Evolutionary conservation across 169 alveolate genomes (phyloP), one percentile per base, ranked within the genome.

Genomic region (Eimeria maxima): DNA sequence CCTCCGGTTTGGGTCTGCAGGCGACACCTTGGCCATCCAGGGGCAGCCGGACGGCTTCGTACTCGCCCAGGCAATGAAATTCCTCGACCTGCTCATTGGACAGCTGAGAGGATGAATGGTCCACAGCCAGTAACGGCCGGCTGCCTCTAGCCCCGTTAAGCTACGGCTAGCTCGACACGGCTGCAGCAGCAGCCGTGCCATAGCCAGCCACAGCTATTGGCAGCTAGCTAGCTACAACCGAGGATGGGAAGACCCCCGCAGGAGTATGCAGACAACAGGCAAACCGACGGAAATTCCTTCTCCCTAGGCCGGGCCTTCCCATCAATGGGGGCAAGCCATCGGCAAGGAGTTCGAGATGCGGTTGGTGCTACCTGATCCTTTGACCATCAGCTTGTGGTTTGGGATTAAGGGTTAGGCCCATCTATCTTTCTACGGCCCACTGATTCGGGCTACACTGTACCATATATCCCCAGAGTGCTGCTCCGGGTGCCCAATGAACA

Each of bases 11-110:
- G 73, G 45, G 91, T 18, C 5, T 86, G 78, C 80, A 93, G 97
- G 96, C 78, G 98, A 97, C 67, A 74, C 94, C 67, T 74, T 97
- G 42, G 95, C 73, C 33, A 94, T 97, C 16, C 94, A 92, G 67
- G 96, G 96, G 27, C 95, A 73, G 84, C 98, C 98, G 4, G 98
- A 97, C 47, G 96, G 97, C 50, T 97, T 97, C 83, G 92, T 93
- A n/a, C 90, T 96, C 90, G 95, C 97, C 24, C 97, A 96, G 83
- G 97, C 98, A 22, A 44, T 97, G 11, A 96, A 96, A 67, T 97
- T 96, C 95, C 65, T 97, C 57, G 97, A 95, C 55, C 60, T 95
- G 29, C 80, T 95, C 20, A 71, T 89, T 33, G 92, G 90, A 24
- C 94, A 94, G 67, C 95, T 94, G 90, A 22, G 81, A 63, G 55